These are phyloP conservation scores for Canavalia ensiformis DNA, from an alignment of 306 rosid genomes.

Conservation along the genomic window DNA sequence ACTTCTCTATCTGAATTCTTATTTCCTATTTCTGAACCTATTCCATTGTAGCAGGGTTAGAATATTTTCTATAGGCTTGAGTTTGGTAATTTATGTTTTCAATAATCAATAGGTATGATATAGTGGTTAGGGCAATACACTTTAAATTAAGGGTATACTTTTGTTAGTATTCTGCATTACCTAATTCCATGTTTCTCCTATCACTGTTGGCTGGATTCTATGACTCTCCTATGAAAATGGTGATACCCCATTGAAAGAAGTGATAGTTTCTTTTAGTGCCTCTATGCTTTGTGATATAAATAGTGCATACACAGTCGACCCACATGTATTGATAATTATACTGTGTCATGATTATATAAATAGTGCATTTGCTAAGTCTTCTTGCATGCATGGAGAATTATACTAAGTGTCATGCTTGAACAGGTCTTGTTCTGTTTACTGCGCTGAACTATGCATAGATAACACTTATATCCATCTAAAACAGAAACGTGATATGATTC, in stretches of 20 bases:
- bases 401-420: conserved; percentile 8
- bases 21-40: too few relatives aligned
- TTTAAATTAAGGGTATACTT: conserved; percentile 2
- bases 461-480: neutral
- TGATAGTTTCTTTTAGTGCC: conserved; percentile 16
- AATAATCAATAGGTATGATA: too few relatives aligned
- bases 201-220: conserved; percentile 1
- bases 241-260: conserved; percentile 6
- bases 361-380: neutral
- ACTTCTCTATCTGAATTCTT: too few relatives aligned
- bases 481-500: conserved; percentile 35
- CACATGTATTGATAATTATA: too few relatives aligned
- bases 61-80: too few relatives aligned
- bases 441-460: neutral
- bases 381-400: neutral
- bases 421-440: conserved; percentile 13
- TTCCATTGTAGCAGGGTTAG: too few relatives aligned
- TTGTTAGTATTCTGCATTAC: neutral
- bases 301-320: neutral
- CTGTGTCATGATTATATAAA: neutral
- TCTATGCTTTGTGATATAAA: neutral
- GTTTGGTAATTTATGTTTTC: too few relatives aligned
- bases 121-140: too few relatives aligned
- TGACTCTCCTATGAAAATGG: conserved; percentile 9
- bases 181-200: neutral